A percentile compares a stretch with the other conserved stretches of the same genome.
phyloP scores from a whole-genome alignment of 208 protist genomes.

The Zelonia costaricensis region DNA sequence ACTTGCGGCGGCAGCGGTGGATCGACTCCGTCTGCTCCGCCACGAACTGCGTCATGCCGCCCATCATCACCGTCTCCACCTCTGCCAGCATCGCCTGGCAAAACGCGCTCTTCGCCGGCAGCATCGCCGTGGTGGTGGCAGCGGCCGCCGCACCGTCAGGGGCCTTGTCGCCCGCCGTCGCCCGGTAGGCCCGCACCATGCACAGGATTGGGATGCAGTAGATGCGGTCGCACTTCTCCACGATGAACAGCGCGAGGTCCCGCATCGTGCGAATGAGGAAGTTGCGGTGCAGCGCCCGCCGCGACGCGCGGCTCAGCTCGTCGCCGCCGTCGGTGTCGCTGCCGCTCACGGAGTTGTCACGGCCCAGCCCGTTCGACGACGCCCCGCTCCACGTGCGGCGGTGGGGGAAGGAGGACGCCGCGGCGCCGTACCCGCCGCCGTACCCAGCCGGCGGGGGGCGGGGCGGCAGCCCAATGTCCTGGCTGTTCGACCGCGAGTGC shows the following conservation, averaged over 20 bases:
- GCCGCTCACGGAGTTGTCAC: conserved; percentile 11
- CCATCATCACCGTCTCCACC: conserved; percentile 56
- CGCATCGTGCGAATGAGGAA: conserved; percentile 60
- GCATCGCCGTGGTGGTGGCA: conserved; percentile 15
- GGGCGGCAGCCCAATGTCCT: conserved; percentile 27
- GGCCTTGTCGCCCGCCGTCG: conserved; percentile 6
- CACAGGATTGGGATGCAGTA: conserved; percentile 78
- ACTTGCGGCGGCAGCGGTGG: conserved; percentile 55
- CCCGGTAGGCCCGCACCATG: conserved; percentile 75
- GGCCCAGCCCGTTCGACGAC: conserved; percentile 17
- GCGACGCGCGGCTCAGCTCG: conserved; percentile 3
- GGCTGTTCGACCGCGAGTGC: conserved; percentile 34
- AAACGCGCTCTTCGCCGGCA: conserved; percentile 63
- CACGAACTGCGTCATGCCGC: conserved; percentile 66
- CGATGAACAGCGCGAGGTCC: conserved; percentile 51
- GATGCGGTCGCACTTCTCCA: conserved; percentile 80
- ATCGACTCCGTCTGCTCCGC: conserved; percentile 90
- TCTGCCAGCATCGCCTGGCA: conserved; percentile 62
- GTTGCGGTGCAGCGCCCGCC: conserved; percentile 27
- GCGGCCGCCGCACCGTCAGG: too few species aligned
- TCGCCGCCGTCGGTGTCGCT: conserved; percentile 22
- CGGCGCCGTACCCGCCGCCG: conserved; percentile 1
- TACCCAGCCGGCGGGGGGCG: conserved; percentile 22
- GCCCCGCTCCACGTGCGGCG: conserved; percentile 21
- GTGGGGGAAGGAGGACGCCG: conserved; percentile 17